Conservation (phyloP, 2,329 filamentous ascomycete species). For the Calycina herbarum region DNA sequence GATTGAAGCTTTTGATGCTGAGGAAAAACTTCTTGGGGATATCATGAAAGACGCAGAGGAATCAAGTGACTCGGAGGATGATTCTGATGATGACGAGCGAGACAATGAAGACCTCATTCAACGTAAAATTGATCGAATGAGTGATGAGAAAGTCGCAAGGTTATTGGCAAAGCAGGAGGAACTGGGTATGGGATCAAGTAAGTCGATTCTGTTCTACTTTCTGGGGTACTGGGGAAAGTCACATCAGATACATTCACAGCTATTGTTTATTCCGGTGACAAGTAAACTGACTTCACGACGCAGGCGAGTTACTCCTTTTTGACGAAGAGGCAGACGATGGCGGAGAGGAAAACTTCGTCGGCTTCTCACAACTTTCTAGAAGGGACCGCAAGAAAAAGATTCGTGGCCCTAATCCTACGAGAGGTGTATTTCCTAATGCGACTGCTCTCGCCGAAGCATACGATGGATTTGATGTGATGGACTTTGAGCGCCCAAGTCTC, state of each 20-base stretch:
- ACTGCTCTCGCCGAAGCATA: constrained; percentile 52
- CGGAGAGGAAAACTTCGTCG: constrained; percentile 24
- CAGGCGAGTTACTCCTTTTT: constrained; percentile 37
- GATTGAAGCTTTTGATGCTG: constrained; percentile 39
- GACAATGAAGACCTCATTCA: constrained; percentile 41
- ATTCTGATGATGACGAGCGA: constrained; percentile 37
- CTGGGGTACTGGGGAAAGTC: not conserved
- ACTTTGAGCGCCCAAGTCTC: constrained; percentile 71
- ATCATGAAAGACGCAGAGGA: constrained; percentile 29
- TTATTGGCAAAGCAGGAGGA: constrained; percentile 62
- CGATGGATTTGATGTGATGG: constrained; percentile 81
- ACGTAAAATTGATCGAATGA: constrained; percentile 47
- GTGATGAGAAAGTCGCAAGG: constrained; percentile 62
- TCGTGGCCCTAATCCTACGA: constrained; percentile 30
- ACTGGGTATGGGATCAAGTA: constrained; percentile 59
- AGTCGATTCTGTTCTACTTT: constrained; percentile 49
- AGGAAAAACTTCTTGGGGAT: constrained; percentile 35
- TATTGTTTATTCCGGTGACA: not conserved
- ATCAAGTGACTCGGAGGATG: constrained; percentile 33
- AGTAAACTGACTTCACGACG: not conserved
- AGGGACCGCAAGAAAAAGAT: constrained; percentile 27
- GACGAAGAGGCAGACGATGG: constrained; percentile 43
- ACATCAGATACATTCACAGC: not conserved
- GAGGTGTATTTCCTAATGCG: constrained; percentile 51
- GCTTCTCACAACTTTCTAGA: constrained; percentile 12